phyloP scores from a whole-genome alignment of 768 basidiomycete species.

The Calocera viscosa region DNA sequence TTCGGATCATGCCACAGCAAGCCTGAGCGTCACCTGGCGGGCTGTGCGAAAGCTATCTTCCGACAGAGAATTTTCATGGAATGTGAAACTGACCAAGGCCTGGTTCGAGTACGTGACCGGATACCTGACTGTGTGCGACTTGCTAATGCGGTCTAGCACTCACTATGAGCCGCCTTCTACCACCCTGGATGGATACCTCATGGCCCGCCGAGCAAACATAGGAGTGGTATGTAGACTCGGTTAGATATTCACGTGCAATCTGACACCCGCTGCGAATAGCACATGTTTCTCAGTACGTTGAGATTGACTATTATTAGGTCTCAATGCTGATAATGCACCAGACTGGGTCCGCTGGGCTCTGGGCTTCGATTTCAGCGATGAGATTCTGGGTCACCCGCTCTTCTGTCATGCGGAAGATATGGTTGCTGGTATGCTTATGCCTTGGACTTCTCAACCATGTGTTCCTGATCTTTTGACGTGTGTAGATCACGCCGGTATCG shows the following conservation, averaged over 20 bases:
- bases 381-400: not conserved
- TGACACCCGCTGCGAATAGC: not conserved
- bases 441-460: not conserved
- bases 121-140: not conserved
- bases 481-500: not conserved
- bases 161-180: not conserved
- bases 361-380: not conserved
- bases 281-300: constrained; percentile 4
- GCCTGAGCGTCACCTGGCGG: not conserved
- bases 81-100: not conserved
- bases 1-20: not conserved
- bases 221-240: not conserved
- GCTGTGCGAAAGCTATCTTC: not conserved
- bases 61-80: not conserved
- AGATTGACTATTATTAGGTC: not conserved
- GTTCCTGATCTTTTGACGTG: not conserved
- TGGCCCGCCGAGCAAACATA: not conserved
- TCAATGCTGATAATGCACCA: not conserved
- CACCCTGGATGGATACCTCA: not conserved
- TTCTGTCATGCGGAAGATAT: not conserved
- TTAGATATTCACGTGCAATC: not conserved
- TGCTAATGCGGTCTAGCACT: not conserved
- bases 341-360: constrained; percentile 2
- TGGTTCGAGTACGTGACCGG: not conserved
- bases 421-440: not conserved